phyloP scores from a whole-genome alignment of 257 asterid genomes.

The Solanum dulcamara region DNA sequence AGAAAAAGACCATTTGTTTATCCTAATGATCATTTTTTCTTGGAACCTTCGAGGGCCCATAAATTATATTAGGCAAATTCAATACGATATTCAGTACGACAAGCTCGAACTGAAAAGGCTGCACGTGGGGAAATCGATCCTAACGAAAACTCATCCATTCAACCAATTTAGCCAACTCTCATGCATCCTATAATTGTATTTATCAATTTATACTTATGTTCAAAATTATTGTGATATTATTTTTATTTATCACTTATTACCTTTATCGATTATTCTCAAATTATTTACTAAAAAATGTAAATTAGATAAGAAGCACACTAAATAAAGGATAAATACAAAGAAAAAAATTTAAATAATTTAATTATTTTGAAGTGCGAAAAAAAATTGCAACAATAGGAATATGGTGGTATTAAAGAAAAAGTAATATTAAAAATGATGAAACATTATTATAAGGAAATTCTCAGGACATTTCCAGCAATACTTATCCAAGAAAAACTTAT shows the following conservation, averaged over 20 bases:
- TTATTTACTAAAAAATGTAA: too few relatives aligned
- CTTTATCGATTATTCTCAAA: not conserved
- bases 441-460: not conserved
- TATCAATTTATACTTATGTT: not conserved
- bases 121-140: too few relatives aligned
- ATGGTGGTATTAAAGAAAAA: not conserved
- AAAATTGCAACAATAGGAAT: too few relatives aligned
- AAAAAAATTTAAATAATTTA: too few relatives aligned
- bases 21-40: not conserved
- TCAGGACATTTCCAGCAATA: not conserved
- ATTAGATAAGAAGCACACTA: too few relatives aligned
- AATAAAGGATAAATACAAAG: too few relatives aligned
- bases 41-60: rapidly evolving
- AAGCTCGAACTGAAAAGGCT: too few relatives aligned
- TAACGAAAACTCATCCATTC: not conserved
- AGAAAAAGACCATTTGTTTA: not conserved
- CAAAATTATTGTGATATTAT: not conserved
- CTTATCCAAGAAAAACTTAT: not conserved
- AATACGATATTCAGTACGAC: too few relatives aligned
- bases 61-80: not conserved
- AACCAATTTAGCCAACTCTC: too few relatives aligned
- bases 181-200: not conserved
- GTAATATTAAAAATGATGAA: not conserved
- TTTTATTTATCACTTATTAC: not conserved
- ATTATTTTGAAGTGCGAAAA: too few relatives aligned